Evolutionary conservation across 2,329 filamentous ascomycete genomes (phyloP).

Genomic region (Fusarium sp.): DNA sequence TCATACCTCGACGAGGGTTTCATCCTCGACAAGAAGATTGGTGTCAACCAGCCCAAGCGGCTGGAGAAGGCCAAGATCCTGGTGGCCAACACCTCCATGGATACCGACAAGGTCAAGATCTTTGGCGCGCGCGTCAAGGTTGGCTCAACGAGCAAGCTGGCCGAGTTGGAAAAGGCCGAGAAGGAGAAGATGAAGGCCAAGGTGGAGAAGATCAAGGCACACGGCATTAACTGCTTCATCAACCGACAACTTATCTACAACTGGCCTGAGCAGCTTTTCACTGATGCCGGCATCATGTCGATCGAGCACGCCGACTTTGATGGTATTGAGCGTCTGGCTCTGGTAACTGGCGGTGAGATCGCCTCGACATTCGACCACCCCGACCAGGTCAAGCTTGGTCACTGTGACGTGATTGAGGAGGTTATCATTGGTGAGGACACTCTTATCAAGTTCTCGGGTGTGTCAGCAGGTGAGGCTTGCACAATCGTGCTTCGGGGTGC

Average conservation of each 20-base stretch:
- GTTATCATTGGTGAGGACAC: constrained; percentile 98
- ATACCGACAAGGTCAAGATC: constrained; percentile 99
- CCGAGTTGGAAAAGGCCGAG: constrained; percentile 98
- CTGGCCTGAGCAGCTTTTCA: constrained; percentile 99
- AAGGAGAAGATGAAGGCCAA: constrained; percentile 99
- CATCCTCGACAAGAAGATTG: constrained; percentile 98
- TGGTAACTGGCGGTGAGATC: constrained; percentile 97
- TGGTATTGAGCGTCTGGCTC: constrained; percentile 90
- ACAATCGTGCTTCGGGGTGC: constrained; percentile 96
- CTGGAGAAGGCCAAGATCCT: constrained; percentile 98
- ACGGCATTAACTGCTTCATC: constrained; percentile 99
- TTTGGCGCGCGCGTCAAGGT: constrained; percentile 98
- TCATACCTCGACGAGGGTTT: constrained; percentile 98
- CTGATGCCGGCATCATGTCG: constrained; percentile 95
- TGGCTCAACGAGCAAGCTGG: constrained; percentile 92
- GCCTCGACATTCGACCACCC: constrained; percentile 98
- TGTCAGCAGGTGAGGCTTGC: constrained; percentile 91
- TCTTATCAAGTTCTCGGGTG: constrained; percentile 95
- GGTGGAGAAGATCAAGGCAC: constrained; percentile 97
- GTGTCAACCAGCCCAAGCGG: constrained; percentile 96
- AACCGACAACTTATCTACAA: constrained; percentile 99
- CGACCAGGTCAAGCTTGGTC: constrained; percentile 93
- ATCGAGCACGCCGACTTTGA: constrained; percentile 99
- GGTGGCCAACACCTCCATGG: constrained; percentile 98
- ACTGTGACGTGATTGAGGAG: constrained; percentile 96